Evolutionary conservation across 2,329 filamentous ascomycete genomes (phyloP).

Genomic region (Tolypocladium ovalisporum): DNA sequence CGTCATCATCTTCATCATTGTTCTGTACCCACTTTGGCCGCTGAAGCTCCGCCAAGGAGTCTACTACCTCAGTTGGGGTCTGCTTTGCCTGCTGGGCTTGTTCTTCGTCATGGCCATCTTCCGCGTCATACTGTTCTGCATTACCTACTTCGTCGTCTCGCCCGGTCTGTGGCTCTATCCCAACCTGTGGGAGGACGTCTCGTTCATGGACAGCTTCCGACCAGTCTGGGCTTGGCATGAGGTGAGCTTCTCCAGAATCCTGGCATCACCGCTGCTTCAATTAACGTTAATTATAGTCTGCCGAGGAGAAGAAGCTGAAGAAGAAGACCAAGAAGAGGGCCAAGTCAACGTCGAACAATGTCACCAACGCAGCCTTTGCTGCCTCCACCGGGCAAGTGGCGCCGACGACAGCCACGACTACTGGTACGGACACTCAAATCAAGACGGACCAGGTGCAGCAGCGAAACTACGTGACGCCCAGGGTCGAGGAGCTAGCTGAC

Average conservation of each 20-base stretch:
- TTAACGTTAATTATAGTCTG: conserved; percentile 3
- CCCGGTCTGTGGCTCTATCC: conserved; percentile 98
- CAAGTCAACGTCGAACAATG: conserved; percentile 21
- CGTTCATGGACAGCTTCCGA: conserved; percentile 94
- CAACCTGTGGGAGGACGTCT: conserved; percentile 96
- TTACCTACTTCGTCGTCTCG: conserved; percentile 75
- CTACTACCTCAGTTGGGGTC: conserved; percentile 93
- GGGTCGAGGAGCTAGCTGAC: conserved; percentile 41
- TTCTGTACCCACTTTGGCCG: conserved; percentile 95
- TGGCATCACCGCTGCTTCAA: too few relatives aligned
- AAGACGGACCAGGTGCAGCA: conserved; percentile 30
- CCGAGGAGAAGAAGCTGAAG: conserved; percentile 14
- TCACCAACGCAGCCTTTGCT: conserved; percentile 32
- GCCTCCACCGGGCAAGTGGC: conserved; percentile 41
- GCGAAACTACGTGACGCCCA: conserved; percentile 37
- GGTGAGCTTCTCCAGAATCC: conserved; percentile 36
- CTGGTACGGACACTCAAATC: conserved; percentile 44
- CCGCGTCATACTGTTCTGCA: conserved; percentile 83
- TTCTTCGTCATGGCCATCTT: conserved; percentile 99
- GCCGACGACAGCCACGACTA: conserved; percentile 44
- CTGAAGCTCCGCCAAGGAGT: conserved; percentile 83
- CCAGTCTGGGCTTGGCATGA: conserved; percentile 98
- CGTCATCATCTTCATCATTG: conserved; percentile 71
- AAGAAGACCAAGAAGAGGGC: conserved; percentile 47
- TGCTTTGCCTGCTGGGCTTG: conserved; percentile 77